These are phyloP conservation scores for Zoysia japonica DNA, from an alignment of 176 grass and related monocot species.

Conservation along the genomic window DNA sequence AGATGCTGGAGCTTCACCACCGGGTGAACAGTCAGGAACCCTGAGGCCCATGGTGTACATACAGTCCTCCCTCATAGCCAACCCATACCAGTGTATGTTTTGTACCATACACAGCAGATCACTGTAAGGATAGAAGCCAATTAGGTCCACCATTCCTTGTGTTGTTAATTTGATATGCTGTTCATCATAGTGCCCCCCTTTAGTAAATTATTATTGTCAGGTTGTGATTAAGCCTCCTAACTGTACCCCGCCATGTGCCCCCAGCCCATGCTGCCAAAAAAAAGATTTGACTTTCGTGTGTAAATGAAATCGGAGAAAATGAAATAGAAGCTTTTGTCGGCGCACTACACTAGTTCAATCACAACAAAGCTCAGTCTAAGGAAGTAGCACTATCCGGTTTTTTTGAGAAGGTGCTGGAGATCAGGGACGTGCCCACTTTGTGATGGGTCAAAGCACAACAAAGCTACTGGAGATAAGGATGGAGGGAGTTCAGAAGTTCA, in stretches of 20 bases:
- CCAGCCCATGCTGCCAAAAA: conserved; percentile 28
- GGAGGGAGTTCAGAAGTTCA: no score
- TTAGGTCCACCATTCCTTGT: conserved; percentile 39
- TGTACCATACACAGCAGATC: conserved; percentile 63
- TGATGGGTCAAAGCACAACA: no score
- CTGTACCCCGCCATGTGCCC: conserved; percentile 35
- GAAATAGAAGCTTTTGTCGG: conserved; percentile 43
- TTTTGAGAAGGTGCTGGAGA: no score
- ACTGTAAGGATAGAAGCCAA: conserved; percentile 42
- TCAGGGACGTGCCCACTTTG: no score
- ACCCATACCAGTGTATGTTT: conserved; percentile 59
- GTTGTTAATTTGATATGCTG: conserved; percentile 34
- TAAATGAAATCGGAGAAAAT: conserved; percentile 43
- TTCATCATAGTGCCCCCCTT: conserved; percentile 31
- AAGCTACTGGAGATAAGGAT: no score
- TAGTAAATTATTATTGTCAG: conserved; percentile 51
- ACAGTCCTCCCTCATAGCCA: conserved; percentile 42
- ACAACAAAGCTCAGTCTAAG: no score
- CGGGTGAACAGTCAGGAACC: conserved; percentile 98
- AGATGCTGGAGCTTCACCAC: conserved; percentile 98
- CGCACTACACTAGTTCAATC: background rate
- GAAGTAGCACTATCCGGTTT: no score
- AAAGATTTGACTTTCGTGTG: conserved; percentile 50
- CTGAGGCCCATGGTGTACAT: conserved; percentile 55
- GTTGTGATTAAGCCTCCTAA: conserved; percentile 49